These are phyloP conservation scores for Intubia oerlemansii DNA, from an alignment of 2,329 filamentous ascomycete species.

Conservation along the genomic window DNA sequence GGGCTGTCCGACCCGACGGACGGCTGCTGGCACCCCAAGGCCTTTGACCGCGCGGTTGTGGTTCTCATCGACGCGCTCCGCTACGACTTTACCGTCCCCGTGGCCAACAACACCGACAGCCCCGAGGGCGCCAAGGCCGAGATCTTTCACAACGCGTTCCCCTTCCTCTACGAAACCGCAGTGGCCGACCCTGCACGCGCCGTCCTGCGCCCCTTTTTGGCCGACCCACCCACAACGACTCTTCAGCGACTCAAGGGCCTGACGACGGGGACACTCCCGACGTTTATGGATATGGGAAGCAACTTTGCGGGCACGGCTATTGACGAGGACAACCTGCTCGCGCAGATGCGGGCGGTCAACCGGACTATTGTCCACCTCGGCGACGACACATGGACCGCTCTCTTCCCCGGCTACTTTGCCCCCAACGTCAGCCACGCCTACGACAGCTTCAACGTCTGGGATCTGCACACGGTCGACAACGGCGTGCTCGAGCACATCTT, in stretches of 20 bases:
- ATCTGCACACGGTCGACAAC: slow-evolving; percentile 89
- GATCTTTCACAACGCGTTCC: slow-evolving; percentile 66
- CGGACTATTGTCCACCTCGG: slow-evolving; percentile 77
- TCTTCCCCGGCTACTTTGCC: slow-evolving; percentile 91
- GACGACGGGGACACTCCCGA: slow-evolving; percentile 86
- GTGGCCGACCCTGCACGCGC: slow-evolving; percentile 56
- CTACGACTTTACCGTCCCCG: slow-evolving; percentile 90
- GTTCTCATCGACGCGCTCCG: slow-evolving; percentile 83
- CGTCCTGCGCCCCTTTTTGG: slow-evolving; percentile 84
- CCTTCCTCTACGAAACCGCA: slow-evolving; percentile 69
- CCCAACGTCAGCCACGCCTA: slow-evolving; percentile 69
- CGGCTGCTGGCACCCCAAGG: slow-evolving; percentile 93
- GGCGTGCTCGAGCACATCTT: slow-evolving; percentile 83
- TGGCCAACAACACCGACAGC: slow-evolving; percentile 21
- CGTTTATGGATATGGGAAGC: slow-evolving; percentile 81
- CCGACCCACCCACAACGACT: slow-evolving; percentile 86
- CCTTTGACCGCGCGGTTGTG: slow-evolving; percentile 77
- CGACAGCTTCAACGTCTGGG: slow-evolving; percentile 97
- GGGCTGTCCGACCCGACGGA: slow-evolving; percentile 22
- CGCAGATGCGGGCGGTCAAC: slow-evolving; percentile 41
- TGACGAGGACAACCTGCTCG: slow-evolving; percentile 66
- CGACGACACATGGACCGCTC: slow-evolving; percentile 90
- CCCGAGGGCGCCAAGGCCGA: slow-evolving; percentile 11
- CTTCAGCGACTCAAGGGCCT: slow-evolving; percentile 82
- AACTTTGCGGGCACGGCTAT: slow-evolving; percentile 93